These are phyloP conservation scores for Scalesia atractyloides DNA, from an alignment of 129 eudicot genomes.

Conservation along the genomic window DNA sequence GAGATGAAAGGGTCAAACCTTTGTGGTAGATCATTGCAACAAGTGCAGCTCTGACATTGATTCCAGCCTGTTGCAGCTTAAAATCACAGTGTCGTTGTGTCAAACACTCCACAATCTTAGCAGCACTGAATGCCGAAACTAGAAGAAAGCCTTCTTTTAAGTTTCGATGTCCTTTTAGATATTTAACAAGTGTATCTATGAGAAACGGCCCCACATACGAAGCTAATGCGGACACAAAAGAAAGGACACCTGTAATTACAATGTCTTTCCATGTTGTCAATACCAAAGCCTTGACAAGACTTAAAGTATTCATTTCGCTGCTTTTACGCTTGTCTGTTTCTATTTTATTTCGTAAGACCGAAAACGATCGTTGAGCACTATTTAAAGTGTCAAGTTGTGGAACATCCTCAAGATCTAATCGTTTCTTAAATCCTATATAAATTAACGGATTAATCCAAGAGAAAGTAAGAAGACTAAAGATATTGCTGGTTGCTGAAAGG, in stretches of 20 bases:
- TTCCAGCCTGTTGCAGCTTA: conserved; percentile 60
- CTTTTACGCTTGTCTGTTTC: conserved; percentile 36
- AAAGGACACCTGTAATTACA: conserved; percentile 46
- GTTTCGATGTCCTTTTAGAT: conserved; percentile 55
- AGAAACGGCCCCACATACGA: conserved; percentile 81
- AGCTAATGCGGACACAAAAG: conserved; percentile 52
- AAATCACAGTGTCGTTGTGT: conserved; percentile 67
- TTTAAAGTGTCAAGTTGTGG: conserved; percentile 63
- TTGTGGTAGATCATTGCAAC: conserved; percentile 72
- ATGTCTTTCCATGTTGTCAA: conserved; percentile 64
- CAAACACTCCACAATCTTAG: conserved; percentile 71
- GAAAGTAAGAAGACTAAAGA: conserved; percentile 60
- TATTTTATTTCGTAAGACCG: conserved; percentile 43
- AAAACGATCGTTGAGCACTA: conserved; percentile 50
- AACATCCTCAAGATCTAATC: conserved; percentile 79
- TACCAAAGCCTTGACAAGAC: conserved; percentile 59
- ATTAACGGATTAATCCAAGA: conserved; percentile 74
- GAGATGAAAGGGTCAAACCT: conserved; percentile 71
- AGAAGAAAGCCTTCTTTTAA: conserved; percentile 50
- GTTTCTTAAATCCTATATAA: conserved; percentile 57
- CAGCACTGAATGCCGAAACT: conserved; percentile 58
- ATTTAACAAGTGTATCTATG: conserved; percentile 70
- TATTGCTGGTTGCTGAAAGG: conserved; percentile 52
- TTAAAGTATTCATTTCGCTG: conserved; percentile 39
- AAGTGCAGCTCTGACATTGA: conserved; percentile 55